Conservation (phyloP, 2,329 filamentous ascomycete species). For the Pseudogymnoascus sp. region DNA sequence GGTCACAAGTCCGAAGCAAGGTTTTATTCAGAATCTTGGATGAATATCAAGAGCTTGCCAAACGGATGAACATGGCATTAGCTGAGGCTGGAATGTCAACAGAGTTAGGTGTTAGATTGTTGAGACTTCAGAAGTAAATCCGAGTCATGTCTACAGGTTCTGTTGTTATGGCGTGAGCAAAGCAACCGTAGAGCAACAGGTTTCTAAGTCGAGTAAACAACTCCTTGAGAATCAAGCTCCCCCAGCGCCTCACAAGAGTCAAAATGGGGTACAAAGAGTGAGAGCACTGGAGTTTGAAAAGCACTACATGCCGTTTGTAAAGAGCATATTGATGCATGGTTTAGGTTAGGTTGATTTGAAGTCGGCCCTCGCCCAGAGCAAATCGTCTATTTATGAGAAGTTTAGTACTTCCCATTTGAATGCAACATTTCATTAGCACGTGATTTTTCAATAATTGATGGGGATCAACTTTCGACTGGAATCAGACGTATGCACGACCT, state of each 20-base stretch:
- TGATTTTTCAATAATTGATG: not conserved
- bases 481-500: not conserved
- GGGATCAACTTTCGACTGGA: not conserved
- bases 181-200: too few relatives aligned
- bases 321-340: not conserved
- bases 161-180: not conserved
- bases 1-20: not conserved
- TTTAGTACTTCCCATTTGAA: not conserved
- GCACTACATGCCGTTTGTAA: too few relatives aligned
- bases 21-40: not conserved
- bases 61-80: not conserved
- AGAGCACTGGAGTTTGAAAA: too few relatives aligned
- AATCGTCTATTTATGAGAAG: not conserved
- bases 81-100: not conserved
- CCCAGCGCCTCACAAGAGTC: too few relatives aligned
- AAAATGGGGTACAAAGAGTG: too few relatives aligned
- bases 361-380: not conserved
- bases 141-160: not conserved
- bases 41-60: not conserved
- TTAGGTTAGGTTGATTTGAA: not conserved
- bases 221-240: too few relatives aligned
- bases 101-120: not conserved
- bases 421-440: not conserved
- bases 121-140: conserved; percentile 1
- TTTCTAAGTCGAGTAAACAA: too few relatives aligned